Conservation (phyloP, 1,284 basidiomycete species). For the Ustilago nuda region DNA sequence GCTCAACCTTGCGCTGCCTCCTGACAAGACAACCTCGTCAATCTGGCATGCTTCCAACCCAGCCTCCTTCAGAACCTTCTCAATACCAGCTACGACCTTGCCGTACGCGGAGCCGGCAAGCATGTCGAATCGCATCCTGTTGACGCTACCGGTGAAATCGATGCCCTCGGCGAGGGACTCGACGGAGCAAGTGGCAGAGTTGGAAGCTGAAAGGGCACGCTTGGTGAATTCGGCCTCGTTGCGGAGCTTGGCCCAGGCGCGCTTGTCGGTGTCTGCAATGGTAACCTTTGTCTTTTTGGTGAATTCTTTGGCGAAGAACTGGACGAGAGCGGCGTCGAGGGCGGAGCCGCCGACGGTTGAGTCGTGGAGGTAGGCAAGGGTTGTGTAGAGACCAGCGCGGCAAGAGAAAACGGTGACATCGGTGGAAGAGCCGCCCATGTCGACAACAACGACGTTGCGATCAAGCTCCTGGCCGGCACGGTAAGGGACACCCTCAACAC, state of each 20-base stretch:
- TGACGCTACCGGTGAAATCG: constrained; percentile 92
- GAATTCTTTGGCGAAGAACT: constrained; percentile 95
- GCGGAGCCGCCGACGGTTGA: constrained; percentile 74
- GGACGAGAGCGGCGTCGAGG: constrained; percentile 85
- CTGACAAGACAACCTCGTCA: constrained; percentile 86
- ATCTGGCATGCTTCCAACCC: constrained; percentile 81
- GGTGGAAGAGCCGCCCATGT: constrained; percentile 75
- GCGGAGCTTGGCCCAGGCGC: constrained; percentile 91
- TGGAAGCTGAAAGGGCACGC: constrained; percentile 87
- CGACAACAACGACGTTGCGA: constrained; percentile 74
- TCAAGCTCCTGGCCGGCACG: constrained; percentile 71
- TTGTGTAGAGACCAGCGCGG: constrained; percentile 73
- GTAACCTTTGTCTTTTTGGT: constrained; percentile 92
- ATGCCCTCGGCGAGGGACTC: constrained; percentile 94
- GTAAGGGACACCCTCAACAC: constrained; percentile 69
- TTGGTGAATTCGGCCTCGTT: constrained; percentile 96
- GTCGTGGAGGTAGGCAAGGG: constrained; percentile 72
- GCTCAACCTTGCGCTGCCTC: constrained; percentile 86
- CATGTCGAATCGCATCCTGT: constrained; percentile 92
- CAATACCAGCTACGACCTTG: constrained; percentile 76
- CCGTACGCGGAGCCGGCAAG: constrained; percentile 81
- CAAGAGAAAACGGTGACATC: constrained; percentile 73
- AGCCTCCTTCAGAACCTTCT: constrained; percentile 76
- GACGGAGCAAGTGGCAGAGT: constrained; percentile 87
- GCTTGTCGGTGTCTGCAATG: constrained; percentile 74